Conservation (phyloP, 192 early-diverging fungal genomes). For the Podila clonocystis region DNA sequence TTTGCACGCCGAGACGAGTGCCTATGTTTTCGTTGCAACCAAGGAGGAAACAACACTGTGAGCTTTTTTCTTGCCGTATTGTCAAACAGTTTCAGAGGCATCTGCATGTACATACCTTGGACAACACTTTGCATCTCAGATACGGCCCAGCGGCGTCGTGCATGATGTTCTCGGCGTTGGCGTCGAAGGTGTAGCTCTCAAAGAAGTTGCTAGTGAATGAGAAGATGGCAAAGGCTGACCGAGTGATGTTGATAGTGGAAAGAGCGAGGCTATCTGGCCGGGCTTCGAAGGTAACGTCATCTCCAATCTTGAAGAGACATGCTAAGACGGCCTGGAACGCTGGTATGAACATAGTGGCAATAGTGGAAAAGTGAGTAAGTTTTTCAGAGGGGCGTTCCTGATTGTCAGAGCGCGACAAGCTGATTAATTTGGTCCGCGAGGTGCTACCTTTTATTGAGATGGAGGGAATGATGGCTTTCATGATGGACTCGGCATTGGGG, state of each 20-base stretch:
- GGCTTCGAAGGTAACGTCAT: constrained; percentile 70
- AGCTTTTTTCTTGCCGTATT: background rate
- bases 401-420: background rate
- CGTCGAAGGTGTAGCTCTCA: constrained; percentile 63
- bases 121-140: constrained; percentile 32
- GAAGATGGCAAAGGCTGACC: constrained; percentile 69
- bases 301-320: constrained; percentile 69
- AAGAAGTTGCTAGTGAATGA: constrained; percentile 71
- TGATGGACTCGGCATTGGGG: constrained; percentile 7
- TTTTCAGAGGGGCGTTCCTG: background rate
- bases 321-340: constrained; percentile 67
- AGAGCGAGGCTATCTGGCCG: constrained; percentile 61
- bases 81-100: background rate
- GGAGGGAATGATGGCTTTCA: constrained; percentile 46
- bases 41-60: background rate
- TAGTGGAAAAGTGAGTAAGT: background rate
- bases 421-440: background rate
- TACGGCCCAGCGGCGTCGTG: constrained; percentile 25
- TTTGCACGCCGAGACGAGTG: constrained; percentile 38
- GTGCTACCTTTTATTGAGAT: constrained; percentile 38
- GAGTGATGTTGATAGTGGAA: constrained; percentile 72
- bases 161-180: constrained; percentile 21
- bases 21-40: background rate
- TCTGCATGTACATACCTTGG: constrained; percentile 14
- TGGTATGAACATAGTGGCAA: background rate